Evolutionary conservation across 179 eudicot genomes (phyloP), one percentile per base, ranked within the genome.

Genomic region (Beta macrorhiza): DNA sequence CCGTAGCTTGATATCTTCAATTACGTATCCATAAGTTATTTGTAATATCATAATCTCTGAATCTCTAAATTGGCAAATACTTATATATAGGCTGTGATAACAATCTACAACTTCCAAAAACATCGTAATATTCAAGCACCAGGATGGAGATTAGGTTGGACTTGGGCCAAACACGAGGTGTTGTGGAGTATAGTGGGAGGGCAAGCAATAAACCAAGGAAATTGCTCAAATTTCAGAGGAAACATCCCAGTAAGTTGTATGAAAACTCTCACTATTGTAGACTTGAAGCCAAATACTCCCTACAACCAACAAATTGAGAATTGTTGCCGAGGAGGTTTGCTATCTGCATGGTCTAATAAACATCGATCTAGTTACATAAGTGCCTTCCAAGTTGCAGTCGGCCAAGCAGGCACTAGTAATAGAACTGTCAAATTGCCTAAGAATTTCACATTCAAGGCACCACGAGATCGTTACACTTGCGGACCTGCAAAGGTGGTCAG

Each of bases 131-230:
- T 93, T 58, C 84, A 88, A 83, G 87, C 93, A 11, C 98, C 97
- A 0, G 97, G 98, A 16, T 94, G 98, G 97, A n/a, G 84, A 55
- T 70, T 94, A 63, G 89, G 91, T 61, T 92, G 98, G 97, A 87
- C 93, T 7, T 94, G 97, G 95, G 89, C 92, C 9, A 80, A 86
- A 78, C 87, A 94, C 15, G 97, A 94, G 79, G 89, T 94, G 17
- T 90, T 91, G 79, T 88, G 97, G 97, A 72, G 76, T 81, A 85
- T 87, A 87, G 44, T 87, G 69, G 98, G 98, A 56, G 73, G 76
- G 73, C 89, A 88, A 87, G 80, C 93, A 4, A 90, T 90, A 0
- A 88, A 91, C 56, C 92, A 91, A 87, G 98, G 97, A 25, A 90
- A 94, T 83, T 94, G 93, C 76, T 91, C 98, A 5, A 87, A 51